Conservation (phyloP, 225 moss, liverwort and hornwort species). For the Pleurozium schreberi region DNA sequence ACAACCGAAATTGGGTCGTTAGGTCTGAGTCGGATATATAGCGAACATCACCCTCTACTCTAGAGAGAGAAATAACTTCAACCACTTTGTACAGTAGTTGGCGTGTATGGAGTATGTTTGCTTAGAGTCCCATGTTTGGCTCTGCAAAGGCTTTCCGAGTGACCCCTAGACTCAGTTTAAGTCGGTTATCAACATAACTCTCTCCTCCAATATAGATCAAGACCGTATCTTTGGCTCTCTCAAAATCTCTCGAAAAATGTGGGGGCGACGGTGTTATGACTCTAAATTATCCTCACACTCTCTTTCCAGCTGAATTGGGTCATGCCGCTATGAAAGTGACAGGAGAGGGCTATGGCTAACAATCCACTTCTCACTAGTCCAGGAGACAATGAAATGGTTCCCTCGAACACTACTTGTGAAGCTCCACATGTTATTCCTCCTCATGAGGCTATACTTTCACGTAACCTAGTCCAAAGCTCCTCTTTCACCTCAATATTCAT, state of each 20-base stretch:
- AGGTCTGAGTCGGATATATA: neutral
- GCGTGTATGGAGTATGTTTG: neutral
- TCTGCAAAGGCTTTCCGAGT: neutral
- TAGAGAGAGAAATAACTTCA: neutral
- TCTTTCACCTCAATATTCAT: neutral
- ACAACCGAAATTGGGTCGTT: neutral
- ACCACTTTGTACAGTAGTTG: too few species aligned
- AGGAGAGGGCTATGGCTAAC: neutral
- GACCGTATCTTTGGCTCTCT: neutral
- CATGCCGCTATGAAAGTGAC: neutral
- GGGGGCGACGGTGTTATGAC: neutral
- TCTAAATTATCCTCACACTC: neutral
- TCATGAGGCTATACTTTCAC: neutral
- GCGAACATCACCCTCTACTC: neutral
- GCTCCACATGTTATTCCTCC: neutral
- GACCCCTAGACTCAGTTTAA: neutral
- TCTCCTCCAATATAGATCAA: neutral
- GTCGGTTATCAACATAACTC: neutral
- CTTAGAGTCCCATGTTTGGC: neutral
- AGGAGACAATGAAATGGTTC: neutral
- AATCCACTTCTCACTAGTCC: neutral
- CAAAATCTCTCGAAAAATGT: neutral
- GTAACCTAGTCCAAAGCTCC: neutral
- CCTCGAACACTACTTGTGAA: neutral
- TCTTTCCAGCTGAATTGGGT: neutral